phyloP scores from a whole-genome alignment of 495 filamentous ascomycete species.

The Tuber calosporum region DNA sequence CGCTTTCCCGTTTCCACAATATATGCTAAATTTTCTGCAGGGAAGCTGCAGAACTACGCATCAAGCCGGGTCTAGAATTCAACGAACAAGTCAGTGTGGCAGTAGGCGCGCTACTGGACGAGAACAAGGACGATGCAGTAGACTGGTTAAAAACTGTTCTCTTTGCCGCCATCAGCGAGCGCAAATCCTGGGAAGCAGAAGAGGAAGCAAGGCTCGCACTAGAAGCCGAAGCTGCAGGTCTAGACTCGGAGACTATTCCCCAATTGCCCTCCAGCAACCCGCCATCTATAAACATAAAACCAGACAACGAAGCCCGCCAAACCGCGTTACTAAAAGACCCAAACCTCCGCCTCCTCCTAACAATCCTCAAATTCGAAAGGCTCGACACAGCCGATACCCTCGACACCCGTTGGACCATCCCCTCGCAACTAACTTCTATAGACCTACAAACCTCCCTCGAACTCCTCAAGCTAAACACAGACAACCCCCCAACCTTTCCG shows the following conservation, averaged over 20 bases:
- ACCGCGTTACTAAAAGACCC: conserved; percentile 79
- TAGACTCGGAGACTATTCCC: conserved; percentile 37
- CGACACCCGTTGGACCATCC: conserved; percentile 72
- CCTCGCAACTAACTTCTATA: conserved; percentile 55
- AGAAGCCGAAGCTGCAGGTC: conserved; percentile 45
- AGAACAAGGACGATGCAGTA: conserved; percentile 64
- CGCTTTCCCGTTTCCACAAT: not conserved
- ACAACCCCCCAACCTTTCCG: conserved; percentile 63
- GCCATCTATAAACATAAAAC: conserved; percentile 57
- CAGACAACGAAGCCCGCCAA: conserved; percentile 60
- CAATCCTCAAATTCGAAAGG: conserved; percentile 59
- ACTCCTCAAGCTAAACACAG: conserved; percentile 62
- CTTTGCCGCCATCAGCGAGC: conserved; percentile 59
- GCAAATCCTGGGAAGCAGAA: conserved; percentile 70
- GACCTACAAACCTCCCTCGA: conserved; percentile 57
- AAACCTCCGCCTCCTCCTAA: conserved; percentile 83
- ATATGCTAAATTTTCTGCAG: conserved; percentile 16
- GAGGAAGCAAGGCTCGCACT: conserved; percentile 51
- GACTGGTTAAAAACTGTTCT: conserved; percentile 73
- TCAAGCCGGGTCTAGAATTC: conserved; percentile 59
- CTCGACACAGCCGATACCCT: conserved; percentile 54
- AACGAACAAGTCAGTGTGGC: conserved; percentile 70
- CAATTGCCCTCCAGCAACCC: conserved; percentile 45
- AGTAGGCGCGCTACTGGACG: conserved; percentile 68
- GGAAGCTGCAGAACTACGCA: conserved; percentile 64